phyloP scores from a whole-genome alignment of 2,329 filamentous ascomycete species.

The Aureobasidium sp. region DNA sequence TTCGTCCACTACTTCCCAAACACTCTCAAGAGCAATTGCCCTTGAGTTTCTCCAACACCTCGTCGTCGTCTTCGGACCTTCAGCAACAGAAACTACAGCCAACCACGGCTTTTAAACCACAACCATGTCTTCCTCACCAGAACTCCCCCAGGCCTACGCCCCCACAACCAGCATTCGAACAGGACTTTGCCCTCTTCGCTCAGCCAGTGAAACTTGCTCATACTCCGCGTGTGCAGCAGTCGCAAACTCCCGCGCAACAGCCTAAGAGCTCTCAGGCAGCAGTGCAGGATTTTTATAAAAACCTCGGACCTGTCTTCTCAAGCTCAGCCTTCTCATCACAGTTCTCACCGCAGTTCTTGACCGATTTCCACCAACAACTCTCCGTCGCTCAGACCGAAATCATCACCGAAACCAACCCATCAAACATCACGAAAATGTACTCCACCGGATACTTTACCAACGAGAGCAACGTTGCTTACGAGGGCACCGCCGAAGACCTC shows the following conservation, averaged over 20 bases:
- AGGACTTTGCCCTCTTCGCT: slow-evolving; percentile 76
- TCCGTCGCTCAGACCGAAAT: not conserved
- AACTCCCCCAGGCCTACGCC: slow-evolving; percentile 46
- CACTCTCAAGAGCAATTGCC: slow-evolving; percentile 27
- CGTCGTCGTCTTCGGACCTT: slow-evolving; percentile 28
- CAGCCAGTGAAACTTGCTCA: slow-evolving; percentile 34
- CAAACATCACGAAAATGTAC: not conserved
- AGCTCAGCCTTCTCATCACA: not conserved
- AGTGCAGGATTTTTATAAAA: not conserved
- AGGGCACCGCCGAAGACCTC: slow-evolving; percentile 41
- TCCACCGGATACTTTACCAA: not conserved
- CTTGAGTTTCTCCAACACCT: slow-evolving; percentile 54
- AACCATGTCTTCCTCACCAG: slow-evolving; percentile 69
- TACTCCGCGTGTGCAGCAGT: slow-evolving; percentile 45
- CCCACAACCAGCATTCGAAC: slow-evolving; percentile 36
- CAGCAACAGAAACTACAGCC: slow-evolving; percentile 48
- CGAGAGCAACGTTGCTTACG: slow-evolving; percentile 35
- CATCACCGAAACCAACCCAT: not conserved
- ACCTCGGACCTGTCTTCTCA: not conserved
- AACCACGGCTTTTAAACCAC: slow-evolving; percentile 69
- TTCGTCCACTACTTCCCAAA: slow-evolving; percentile 19
- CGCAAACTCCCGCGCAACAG: slow-evolving; percentile 45
- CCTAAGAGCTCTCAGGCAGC: slow-evolving; percentile 34
- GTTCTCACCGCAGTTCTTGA: not conserved
- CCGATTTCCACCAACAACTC: not conserved